phyloP scores from a whole-genome alignment of 768 basidiomycete genomes.

The Obba rivulosa region DNA sequence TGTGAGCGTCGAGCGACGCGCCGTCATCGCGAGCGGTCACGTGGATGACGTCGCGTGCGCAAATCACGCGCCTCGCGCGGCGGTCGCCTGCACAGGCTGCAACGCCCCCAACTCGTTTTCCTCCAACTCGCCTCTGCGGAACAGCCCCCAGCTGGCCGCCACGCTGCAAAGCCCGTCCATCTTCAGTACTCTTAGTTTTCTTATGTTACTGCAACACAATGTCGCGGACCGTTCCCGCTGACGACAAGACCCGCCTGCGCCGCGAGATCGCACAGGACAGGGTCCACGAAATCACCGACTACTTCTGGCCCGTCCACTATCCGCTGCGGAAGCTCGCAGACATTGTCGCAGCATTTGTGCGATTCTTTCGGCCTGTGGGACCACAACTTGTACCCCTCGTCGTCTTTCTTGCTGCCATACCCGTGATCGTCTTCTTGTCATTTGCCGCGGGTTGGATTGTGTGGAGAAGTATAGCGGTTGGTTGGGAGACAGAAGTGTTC shows the following conservation, averaged over 20 bases:
- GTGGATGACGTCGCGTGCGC: slow-evolving; percentile 2
- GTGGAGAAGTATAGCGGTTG: slow-evolving; percentile 64
- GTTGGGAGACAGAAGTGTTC: slow-evolving; percentile 65
- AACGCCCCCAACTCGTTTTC: background rate
- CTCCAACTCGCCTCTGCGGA: background rate
- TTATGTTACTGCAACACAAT: too few species aligned
- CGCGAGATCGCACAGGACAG: slow-evolving; percentile 10
- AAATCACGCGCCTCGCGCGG: slow-evolving; percentile 1
- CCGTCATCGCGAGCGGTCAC: background rate
- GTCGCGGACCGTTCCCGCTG: background rate
- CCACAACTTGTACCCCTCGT: slow-evolving; percentile 62
- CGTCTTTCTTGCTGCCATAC: slow-evolving; percentile 57
- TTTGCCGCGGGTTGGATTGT: slow-evolving; percentile 66
- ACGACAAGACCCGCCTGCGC: slow-evolving; percentile 11
- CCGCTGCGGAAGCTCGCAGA: slow-evolving; percentile 21
- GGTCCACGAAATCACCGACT: slow-evolving; percentile 12
- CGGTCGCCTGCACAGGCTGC: slow-evolving; percentile 1
- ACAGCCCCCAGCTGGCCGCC: background rate
- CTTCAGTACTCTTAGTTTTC: background rate
- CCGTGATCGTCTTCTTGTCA: slow-evolving; percentile 56
- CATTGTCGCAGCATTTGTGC: slow-evolving; percentile 22
- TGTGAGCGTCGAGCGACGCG: too few species aligned
- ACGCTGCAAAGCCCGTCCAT: background rate
- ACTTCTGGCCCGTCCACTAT: slow-evolving; percentile 15
- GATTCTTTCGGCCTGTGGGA: slow-evolving; percentile 44